Evolutionary conservation across 495 filamentous ascomycete species (phyloP), one percentile per base, ranked within the genome.

Genomic region (Podospora fimiseda): DNA sequence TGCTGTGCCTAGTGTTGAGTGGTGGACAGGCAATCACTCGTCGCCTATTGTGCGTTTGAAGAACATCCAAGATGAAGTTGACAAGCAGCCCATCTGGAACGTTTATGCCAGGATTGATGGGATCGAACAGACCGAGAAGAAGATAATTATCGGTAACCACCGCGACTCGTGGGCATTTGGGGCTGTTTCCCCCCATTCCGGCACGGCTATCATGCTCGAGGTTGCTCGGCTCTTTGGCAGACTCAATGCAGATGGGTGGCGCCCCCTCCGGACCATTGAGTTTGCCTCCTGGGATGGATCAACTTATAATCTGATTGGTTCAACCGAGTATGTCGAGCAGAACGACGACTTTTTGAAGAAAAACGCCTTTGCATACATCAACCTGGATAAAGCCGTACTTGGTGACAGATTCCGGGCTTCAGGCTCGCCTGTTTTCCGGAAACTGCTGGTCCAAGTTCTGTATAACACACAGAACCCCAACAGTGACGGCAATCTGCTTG

Each of bases 211-310:
- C 21, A 85, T 96, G 74, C 69, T 96, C 15, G 94, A 98, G 68
- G 76, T 97, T 41, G 79, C 89, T 9, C 81, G 85, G 36, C 82
- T 95, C 53, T 86, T 97, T 63, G 87, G 89, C 19, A 81, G 88
- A 51, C 77, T 98, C 7, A 70, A 80, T 15, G 70, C 67, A 13
- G 79, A 78, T 36, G 90, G 90, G 46, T 98, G 93, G 93, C 78
- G 87, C 19, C 93, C 93, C n/a, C 76, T 90, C 9, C 85, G 93
- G 18, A 91, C 89, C 14, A 94, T 98, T 60, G 84, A 90, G 61
- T 98, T 98, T 65, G 87, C 87, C 54, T 94, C 87, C 37, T 98
- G 94, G 93, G 93, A 98, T 64, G 93, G 77, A 23, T 85, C 85
- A 59, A 89, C 91, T 66, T 96, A 95, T 70, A 97, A 97, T 66